These are phyloP conservation scores for Hypsizygus marmoreus DNA, from an alignment of 768 basidiomycete genomes.

Conservation along the genomic window DNA sequence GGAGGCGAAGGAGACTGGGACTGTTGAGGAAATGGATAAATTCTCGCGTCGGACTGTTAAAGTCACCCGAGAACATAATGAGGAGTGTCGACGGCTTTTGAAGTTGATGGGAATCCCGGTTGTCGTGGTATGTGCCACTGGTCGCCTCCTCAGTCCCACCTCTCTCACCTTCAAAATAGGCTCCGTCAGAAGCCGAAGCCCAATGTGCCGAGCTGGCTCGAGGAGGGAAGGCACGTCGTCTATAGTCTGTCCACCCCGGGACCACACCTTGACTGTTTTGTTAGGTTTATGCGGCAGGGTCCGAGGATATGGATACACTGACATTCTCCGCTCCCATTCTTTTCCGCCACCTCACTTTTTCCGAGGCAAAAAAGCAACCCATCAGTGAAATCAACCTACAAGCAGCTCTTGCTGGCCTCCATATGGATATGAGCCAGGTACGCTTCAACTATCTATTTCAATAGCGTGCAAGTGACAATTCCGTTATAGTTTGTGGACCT, in stretches of 20 bases:
- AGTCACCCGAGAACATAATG: slow-evolving; percentile 95
- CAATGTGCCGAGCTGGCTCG: slow-evolving; percentile 98
- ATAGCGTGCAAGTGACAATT: not conserved
- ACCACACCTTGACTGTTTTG: not conserved
- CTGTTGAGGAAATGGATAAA: slow-evolving; percentile 89
- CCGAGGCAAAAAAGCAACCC: slow-evolving; percentile 95
- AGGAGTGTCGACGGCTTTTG: slow-evolving; percentile 87
- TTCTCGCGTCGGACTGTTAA: slow-evolving; percentile 90
- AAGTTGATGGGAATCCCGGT: slow-evolving; percentile 97
- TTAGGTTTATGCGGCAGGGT: slow-evolving; percentile 95
- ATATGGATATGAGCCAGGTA: slow-evolving; percentile 92
- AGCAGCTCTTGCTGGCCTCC: slow-evolving; percentile 82
- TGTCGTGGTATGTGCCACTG: slow-evolving; percentile 64
- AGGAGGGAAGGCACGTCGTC: slow-evolving; percentile 73
- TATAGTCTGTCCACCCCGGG: not conserved
- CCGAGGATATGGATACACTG: slow-evolving; percentile 99
- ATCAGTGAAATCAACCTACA: slow-evolving; percentile 90
- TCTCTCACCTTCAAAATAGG: slow-evolving; percentile 46
- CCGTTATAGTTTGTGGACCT: slow-evolving; percentile 84
- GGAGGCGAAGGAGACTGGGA: slow-evolving; percentile 96
- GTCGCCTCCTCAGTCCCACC: not conserved
- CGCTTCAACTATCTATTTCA: not conserved
- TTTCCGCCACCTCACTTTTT: slow-evolving; percentile 95
- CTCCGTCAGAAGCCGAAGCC: slow-evolving; percentile 97
- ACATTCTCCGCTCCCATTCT: slow-evolving; percentile 93